phyloP scores from a whole-genome alignment of 257 asterid genomes.

The Osmanthus fragrans region DNA sequence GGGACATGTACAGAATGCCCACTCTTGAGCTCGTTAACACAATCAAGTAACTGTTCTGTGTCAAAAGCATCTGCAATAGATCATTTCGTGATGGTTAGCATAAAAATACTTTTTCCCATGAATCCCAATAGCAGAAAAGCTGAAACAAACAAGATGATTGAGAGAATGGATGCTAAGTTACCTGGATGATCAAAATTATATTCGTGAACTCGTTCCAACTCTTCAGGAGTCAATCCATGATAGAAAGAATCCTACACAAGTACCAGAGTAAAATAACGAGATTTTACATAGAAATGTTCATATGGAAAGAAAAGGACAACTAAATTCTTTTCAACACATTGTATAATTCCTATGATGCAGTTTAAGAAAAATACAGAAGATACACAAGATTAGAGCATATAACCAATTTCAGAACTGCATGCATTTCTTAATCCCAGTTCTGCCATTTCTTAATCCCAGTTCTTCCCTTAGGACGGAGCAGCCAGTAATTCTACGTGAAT shows the following conservation, averaged over 20 bases:
- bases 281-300: not conserved
- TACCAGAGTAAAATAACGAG: slow-evolving; percentile 15
- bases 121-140: slow-evolving; percentile 11
- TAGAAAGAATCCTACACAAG: slow-evolving; percentile 85
- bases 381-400: not conserved
- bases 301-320: not conserved
- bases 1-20: slow-evolving; percentile 92
- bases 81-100: slow-evolving; percentile 8
- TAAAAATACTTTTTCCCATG: not conserved
- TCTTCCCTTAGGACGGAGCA: not conserved
- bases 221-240: slow-evolving; percentile 90
- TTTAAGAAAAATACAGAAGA: not conserved
- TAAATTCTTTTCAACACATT: not conserved
- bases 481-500: not conserved
- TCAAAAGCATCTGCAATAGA: slow-evolving; percentile 87
- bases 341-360: not conserved
- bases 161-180: slow-evolving; percentile 22
- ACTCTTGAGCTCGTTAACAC: slow-evolving; percentile 61
- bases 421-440: not conserved
- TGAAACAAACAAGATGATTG: slow-evolving; percentile 2
- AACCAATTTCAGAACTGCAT: not conserved
- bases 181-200: slow-evolving; percentile 99
- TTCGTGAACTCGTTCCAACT: slow-evolving; percentile 70
- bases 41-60: slow-evolving; percentile 96
- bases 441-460: too few relatives aligned